Evolutionary conservation across 257 asterid species (phyloP).

Genomic region (Solanum rostratum): DNA sequence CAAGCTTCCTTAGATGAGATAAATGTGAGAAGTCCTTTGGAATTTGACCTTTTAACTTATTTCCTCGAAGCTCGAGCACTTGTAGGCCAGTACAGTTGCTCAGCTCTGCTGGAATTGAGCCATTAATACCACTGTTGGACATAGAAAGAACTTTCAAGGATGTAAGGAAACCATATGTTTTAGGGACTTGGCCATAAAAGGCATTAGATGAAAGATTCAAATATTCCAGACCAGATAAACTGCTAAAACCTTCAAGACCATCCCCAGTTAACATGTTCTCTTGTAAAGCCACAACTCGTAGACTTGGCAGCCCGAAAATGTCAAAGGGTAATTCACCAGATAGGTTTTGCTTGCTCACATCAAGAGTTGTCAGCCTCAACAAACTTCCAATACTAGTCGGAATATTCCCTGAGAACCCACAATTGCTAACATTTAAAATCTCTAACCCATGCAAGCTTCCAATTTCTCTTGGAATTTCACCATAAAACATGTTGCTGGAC

Average conservation of each 20-base stretch:
- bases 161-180: constrained; percentile 55
- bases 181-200: constrained; percentile 42
- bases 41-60: constrained; percentile 34
- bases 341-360: constrained; percentile 48
- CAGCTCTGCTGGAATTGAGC: constrained; percentile 44
- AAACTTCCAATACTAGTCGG: constrained; percentile 51
- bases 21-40: constrained; percentile 38
- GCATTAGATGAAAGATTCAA: constrained; percentile 56
- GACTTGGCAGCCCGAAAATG: constrained; percentile 52
- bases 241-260: constrained; percentile 65
- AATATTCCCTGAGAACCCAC: constrained; percentile 35
- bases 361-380: constrained; percentile 40
- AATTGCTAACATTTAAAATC: constrained; percentile 43
- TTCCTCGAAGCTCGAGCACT: constrained; percentile 37
- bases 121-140: constrained; percentile 41
- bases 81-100: constrained; percentile 53
- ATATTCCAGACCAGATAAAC: constrained; percentile 43
- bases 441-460: constrained; percentile 35
- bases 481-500: constrained; percentile 42
- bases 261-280: constrained; percentile 44
- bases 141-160: constrained; percentile 48
- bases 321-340: constrained; percentile 51
- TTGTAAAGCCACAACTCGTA: constrained; percentile 59
- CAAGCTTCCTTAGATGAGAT: constrained; percentile 38
- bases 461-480: constrained; percentile 32